Evolutionary conservation across 148 eudicot genomes (phyloP).

Genomic region (Pouteria glomerata): DNA sequence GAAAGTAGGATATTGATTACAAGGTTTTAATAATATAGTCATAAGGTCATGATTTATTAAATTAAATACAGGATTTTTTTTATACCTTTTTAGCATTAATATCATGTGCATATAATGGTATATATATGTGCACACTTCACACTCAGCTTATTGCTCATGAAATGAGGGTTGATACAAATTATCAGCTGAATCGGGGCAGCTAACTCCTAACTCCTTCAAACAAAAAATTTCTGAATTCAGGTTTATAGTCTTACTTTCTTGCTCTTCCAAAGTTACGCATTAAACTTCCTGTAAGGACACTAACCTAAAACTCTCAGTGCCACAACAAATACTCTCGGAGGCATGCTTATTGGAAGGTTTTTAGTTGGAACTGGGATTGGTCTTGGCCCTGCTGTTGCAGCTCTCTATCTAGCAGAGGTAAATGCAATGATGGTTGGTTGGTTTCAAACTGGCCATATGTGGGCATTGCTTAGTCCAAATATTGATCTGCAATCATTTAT

Average conservation of each 20-base stretch:
- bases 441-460: slow-evolving; percentile 3
- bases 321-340: slow-evolving; percentile 52
- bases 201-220: background rate
- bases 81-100: slow-evolving; percentile 2
- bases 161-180: slow-evolving; percentile 1
- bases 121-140: background rate
- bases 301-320: slow-evolving; percentile 50
- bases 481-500: background rate
- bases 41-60: no score
- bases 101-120: background rate
- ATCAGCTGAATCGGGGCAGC: background rate
- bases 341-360: slow-evolving; percentile 87
- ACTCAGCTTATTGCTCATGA: background rate
- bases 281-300: background rate
- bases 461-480: background rate
- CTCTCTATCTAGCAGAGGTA: slow-evolving; percentile 95
- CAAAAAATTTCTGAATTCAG: background rate
- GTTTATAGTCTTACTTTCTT: background rate
- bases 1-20: no score
- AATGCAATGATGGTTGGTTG: background rate
- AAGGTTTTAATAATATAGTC: background rate
- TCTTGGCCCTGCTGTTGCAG: slow-evolving; percentile 82
- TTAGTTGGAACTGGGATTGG: slow-evolving; percentile 88
- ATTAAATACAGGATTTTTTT: background rate
- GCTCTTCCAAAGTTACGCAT: background rate